phyloP scores from a whole-genome alignment of 2,329 filamentous ascomycete genomes.

The Domatiomyces catenatus region DNA sequence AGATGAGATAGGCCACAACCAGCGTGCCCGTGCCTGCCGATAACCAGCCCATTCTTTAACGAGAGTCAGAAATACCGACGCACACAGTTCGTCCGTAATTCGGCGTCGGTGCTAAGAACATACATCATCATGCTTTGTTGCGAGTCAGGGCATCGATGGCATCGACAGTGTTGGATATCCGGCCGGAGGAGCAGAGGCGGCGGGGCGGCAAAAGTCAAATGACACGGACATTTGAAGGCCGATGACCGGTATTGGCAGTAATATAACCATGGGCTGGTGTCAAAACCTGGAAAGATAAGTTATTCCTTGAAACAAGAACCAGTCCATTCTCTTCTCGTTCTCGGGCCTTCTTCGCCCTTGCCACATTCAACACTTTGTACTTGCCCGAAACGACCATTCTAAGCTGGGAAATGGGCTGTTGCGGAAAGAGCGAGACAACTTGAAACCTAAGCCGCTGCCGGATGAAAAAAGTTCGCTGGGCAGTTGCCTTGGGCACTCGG shows the following conservation, averaged over 20 bases:
- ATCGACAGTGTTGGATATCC: neutral
- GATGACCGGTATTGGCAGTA: neutral
- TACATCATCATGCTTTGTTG: neutral
- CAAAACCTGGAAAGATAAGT: neutral
- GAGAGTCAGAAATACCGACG: neutral
- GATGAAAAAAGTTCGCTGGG: neutral
- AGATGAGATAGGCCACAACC: conserved; percentile 11
- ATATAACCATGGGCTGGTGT: neutral
- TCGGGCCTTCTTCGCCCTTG: neutral
- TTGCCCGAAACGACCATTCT: neutral
- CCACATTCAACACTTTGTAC: neutral
- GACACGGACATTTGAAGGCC: neutral
- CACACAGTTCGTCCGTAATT: neutral
- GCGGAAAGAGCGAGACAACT: neutral
- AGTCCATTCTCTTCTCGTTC: neutral
- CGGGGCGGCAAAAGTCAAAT: neutral
- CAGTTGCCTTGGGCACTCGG: neutral
- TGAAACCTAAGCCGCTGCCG: neutral
- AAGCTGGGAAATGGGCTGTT: neutral
- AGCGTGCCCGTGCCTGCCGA: conserved; percentile 8
- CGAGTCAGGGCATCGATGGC: neutral
- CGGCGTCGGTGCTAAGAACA: neutral
- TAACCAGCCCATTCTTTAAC: conserved; percentile 10
- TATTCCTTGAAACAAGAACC: neutral
- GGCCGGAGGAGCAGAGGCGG: neutral